phyloP scores from a whole-genome alignment of 306 rosid genomes.

The Argentina anserina region DNA sequence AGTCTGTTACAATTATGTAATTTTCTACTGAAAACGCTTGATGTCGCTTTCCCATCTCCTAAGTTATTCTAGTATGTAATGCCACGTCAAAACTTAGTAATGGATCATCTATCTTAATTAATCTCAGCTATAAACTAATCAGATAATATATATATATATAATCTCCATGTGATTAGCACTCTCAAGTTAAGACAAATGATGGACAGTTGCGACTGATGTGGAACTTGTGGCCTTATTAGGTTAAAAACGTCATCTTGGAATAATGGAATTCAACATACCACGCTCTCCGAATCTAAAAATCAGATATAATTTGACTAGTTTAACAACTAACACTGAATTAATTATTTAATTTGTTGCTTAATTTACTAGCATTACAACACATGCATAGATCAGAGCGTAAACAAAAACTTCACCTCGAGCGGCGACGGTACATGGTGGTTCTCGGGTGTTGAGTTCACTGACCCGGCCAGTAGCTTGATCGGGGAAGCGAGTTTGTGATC shows the following conservation, averaged over 20 bases:
- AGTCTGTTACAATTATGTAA: too few species aligned
- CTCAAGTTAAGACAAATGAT: not conserved
- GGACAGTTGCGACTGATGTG: not conserved
- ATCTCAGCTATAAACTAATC: not conserved
- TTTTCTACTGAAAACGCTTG: too few species aligned
- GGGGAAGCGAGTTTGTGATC: not conserved
- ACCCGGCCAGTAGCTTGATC: too few species aligned
- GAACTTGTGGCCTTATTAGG: not conserved
- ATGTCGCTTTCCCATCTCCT: not conserved
- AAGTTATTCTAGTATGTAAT: not conserved
- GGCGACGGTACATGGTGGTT: not conserved
- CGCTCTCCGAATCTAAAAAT: not conserved
- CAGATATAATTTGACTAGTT: not conserved
- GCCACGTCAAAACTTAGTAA: not conserved
- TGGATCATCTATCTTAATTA: not conserved
- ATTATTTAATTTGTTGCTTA: not conserved
- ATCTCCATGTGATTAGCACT: not conserved
- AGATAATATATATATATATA: not conserved
- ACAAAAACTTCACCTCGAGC: not conserved
- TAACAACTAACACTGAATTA: not conserved
- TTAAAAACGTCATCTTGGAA: not conserved
- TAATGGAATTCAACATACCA: not conserved
- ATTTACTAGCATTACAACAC: not conserved
- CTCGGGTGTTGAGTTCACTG: not conserved
- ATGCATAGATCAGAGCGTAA: too few species aligned